Evolutionary conservation across 2,329 filamentous ascomycete genomes (phyloP).

Genomic region (Catunica adiposa): DNA sequence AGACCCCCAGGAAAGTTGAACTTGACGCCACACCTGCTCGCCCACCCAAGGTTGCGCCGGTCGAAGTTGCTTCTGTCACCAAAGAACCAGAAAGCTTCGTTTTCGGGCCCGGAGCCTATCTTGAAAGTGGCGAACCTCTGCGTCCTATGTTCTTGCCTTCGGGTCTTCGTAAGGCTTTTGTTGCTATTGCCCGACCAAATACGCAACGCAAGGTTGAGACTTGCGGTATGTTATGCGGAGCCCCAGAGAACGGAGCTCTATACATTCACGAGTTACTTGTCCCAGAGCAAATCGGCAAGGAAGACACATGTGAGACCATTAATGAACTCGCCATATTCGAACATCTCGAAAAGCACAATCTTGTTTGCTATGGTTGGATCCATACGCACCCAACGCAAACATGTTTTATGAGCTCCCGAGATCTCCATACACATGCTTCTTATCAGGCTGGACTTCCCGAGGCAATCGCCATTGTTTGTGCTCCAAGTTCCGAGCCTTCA

Average conservation of each 20-base stretch:
- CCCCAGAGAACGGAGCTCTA: slow-evolving; percentile 77
- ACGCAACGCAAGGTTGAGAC: slow-evolving; percentile 76
- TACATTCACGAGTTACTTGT: slow-evolving; percentile 83
- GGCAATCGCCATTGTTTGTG: slow-evolving; percentile 92
- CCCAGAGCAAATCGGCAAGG: slow-evolving; percentile 75
- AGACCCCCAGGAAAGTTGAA: slow-evolving; percentile 5
- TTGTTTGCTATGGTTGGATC: slow-evolving; percentile 89
- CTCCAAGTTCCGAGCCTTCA: slow-evolving; percentile 62
- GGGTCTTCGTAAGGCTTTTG: slow-evolving; percentile 55
- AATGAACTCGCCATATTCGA: slow-evolving; percentile 76
- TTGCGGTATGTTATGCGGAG: slow-evolving; percentile 86
- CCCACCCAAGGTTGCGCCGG: neutral
- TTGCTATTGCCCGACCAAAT: slow-evolving; percentile 57
- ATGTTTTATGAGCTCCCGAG: slow-evolving; percentile 92
- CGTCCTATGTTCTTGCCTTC: slow-evolving; percentile 76
- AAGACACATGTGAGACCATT: slow-evolving; percentile 86
- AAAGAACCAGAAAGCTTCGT: slow-evolving; percentile 34
- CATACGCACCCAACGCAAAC: slow-evolving; percentile 94
- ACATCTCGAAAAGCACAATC: slow-evolving; percentile 68
- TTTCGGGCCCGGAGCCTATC: slow-evolving; percentile 69
- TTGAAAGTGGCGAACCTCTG: slow-evolving; percentile 76
- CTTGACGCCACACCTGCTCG: slow-evolving; percentile 1
- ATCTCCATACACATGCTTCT: slow-evolving; percentile 82
- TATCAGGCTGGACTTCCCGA: slow-evolving; percentile 96
- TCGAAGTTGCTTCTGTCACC: neutral